phyloP scores from a whole-genome alignment of 441 rosid genomes.

The Pelargonium citronellum region DNA sequence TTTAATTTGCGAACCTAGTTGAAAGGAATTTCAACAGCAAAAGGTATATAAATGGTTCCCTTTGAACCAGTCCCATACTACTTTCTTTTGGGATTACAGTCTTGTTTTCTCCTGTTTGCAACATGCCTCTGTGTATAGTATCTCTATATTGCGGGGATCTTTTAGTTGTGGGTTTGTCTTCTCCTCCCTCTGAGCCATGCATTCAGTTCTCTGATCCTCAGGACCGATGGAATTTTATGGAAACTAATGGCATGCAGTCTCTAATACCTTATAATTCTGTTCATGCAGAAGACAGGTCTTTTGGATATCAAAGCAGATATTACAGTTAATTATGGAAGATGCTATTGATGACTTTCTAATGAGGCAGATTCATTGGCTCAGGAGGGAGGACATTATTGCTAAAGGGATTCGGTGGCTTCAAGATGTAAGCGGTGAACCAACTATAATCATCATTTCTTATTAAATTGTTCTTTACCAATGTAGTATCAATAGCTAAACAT shows the following conservation, averaged over 20 bases:
- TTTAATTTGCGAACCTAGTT: no score
- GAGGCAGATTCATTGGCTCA: constrained; percentile 75
- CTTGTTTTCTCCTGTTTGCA: no score
- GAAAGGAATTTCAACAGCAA: no score
- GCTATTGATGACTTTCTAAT: constrained; percentile 95
- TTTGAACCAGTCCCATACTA: background rate
- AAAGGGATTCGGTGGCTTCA: constrained; percentile 76
- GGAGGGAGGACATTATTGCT: constrained; percentile 72
- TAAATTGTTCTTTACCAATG: background rate
- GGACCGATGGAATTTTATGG: background rate
- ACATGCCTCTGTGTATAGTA: background rate
- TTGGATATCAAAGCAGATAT: constrained; percentile 94
- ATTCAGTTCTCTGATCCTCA: background rate
- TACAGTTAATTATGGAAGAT: constrained; percentile 94
- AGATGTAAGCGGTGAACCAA: constrained; percentile 58
- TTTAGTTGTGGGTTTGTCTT: background rate
- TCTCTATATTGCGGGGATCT: background rate
- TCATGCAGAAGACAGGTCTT: constrained; percentile 83
- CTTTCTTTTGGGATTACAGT: background rate
- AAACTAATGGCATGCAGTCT: constrained; percentile 4
- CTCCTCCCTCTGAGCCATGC: background rate
- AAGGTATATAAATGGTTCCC: no score
- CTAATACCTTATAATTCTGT: constrained; percentile 22
- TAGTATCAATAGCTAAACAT: constrained; percentile 4
- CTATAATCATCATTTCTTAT: constrained; percentile 1